These are phyloP conservation scores for Colletotrichum neosansevieriae DNA, from an alignment of 2,329 filamentous ascomycete species.

Conservation along the genomic window DNA sequence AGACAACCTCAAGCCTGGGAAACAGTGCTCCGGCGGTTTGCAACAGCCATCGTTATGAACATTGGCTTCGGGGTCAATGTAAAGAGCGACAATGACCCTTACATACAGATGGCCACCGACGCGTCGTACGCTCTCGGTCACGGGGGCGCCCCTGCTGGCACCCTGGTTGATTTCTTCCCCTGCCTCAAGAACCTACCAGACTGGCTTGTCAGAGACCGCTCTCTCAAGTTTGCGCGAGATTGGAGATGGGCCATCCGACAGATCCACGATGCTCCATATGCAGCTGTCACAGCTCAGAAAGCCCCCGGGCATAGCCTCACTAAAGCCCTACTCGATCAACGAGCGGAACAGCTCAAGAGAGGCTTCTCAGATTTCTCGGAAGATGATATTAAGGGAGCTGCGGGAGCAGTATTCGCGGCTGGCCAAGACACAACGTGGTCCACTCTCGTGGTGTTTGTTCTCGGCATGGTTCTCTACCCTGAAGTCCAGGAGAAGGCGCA, in stretches of 20 bases:
- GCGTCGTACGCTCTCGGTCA: conserved; percentile 49
- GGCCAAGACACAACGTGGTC: conserved; percentile 61
- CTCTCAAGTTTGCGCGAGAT: conserved; percentile 47
- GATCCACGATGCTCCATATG: conserved; percentile 59
- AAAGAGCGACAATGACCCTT: conserved; percentile 52
- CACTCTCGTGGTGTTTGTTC: conserved; percentile 46
- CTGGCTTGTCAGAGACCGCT: conserved; percentile 48
- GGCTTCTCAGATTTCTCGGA: conserved; percentile 51
- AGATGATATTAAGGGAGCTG: conserved; percentile 60
- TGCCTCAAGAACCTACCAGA: conserved; percentile 55
- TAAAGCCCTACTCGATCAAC: conserved; percentile 45
- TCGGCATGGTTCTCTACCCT: conserved; percentile 47
- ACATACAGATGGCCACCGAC: conserved; percentile 42
- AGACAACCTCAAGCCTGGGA: conserved; percentile 52
- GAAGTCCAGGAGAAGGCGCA: conserved; percentile 60
- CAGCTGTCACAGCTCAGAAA: conserved; percentile 37
- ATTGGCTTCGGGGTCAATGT: conserved; percentile 59
- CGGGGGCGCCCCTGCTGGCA: conserved; percentile 49
- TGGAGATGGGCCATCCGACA: conserved; percentile 50
- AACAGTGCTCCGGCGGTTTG: conserved; percentile 51
- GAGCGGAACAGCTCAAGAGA: conserved; percentile 43
- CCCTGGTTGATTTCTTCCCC: conserved; percentile 62
- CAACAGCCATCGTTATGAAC: conserved; percentile 55
- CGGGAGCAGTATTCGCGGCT: conserved; percentile 60
- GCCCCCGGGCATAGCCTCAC: conserved; percentile 36